A percentile compares a stretch with the other conserved stretches of the same genome.
These are phyloP conservation scores for Leccinum broughii DNA, from an alignment of 768 basidiomycete genomes.

Conservation along the genomic window DNA sequence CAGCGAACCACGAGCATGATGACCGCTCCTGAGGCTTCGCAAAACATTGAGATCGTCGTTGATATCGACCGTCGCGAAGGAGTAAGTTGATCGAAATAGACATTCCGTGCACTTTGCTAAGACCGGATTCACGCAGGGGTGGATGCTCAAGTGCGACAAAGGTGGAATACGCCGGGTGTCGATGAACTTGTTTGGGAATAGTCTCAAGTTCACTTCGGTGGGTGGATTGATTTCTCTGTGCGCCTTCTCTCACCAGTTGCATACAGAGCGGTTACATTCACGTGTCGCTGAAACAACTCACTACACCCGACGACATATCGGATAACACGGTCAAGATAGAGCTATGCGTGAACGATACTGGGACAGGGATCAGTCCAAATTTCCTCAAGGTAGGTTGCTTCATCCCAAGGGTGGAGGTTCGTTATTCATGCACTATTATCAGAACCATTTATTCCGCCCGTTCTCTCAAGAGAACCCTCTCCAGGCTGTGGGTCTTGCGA, in stretches of 20 bases:
- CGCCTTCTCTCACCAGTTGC: slow-evolving; percentile 5
- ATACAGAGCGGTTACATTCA: slow-evolving; percentile 85
- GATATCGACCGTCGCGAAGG: slow-evolving; percentile 75
- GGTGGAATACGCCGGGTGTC: slow-evolving; percentile 88
- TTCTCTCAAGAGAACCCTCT: slow-evolving; percentile 97
- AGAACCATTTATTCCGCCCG: slow-evolving; percentile 95
- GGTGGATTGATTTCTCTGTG: slow-evolving; percentile 23
- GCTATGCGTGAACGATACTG: slow-evolving; percentile 83
- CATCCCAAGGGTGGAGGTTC: neutral
- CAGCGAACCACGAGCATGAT: slow-evolving; percentile 45
- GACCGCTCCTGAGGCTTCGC: slow-evolving; percentile 34
- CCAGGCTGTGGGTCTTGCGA: slow-evolving; percentile 91
- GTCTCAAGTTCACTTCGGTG: slow-evolving; percentile 87
- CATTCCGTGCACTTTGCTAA: slow-evolving; percentile 7
- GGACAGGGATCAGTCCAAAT: slow-evolving; percentile 93
- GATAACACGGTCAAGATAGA: slow-evolving; percentile 73
- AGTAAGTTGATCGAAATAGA: slow-evolving; percentile 41
- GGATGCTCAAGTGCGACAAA: slow-evolving; percentile 86
- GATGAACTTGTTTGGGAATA: slow-evolving; percentile 96
- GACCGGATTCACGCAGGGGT: slow-evolving; percentile 55
- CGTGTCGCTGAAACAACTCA: slow-evolving; percentile 75
- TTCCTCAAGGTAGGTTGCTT: slow-evolving; percentile 70
- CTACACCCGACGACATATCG: slow-evolving; percentile 51
- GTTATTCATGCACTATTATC: slow-evolving; percentile 4
- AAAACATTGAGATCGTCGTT: slow-evolving; percentile 81